These are phyloP conservation scores for Geosmithia flava DNA, from an alignment of 2,329 filamentous ascomycete species.

Conservation along the genomic window DNA sequence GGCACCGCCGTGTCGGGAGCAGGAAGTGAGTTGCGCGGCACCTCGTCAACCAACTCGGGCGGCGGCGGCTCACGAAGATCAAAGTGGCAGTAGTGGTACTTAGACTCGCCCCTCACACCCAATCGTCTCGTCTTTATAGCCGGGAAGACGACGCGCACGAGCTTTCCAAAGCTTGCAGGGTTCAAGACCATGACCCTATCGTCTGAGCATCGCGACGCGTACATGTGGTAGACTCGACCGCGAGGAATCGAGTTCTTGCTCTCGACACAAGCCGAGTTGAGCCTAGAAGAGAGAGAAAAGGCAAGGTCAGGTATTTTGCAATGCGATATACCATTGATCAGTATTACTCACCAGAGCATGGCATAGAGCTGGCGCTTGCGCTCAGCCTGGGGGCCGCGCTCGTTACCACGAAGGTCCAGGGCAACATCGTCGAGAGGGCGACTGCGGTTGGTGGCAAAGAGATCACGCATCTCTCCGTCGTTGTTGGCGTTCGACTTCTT, in stretches of 20 bases:
- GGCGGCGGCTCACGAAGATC: slow-evolving; percentile 38
- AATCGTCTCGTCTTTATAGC: slow-evolving; percentile 86
- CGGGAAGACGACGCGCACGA: slow-evolving; percentile 91
- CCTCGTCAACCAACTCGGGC: not conserved
- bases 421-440: slow-evolving; percentile 61
- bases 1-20: not conserved
- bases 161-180: slow-evolving; percentile 92
- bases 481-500: slow-evolving; percentile 61
- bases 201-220: slow-evolving; percentile 83
- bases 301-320: not conserved
- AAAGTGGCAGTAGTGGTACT: slow-evolving; percentile 86
- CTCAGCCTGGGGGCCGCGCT: slow-evolving; percentile 70
- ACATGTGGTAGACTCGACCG: slow-evolving; percentile 89
- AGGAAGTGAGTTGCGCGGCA: not conserved
- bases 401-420: slow-evolving; percentile 63
- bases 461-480: slow-evolving; percentile 66
- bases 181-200: slow-evolving; percentile 93
- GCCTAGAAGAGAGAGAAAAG: slow-evolving; percentile 33
- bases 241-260: slow-evolving; percentile 81
- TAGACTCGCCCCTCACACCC: slow-evolving; percentile 90
- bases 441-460: slow-evolving; percentile 57
- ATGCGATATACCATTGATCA: no score
- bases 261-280: slow-evolving; percentile 58
- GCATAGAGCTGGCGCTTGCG: slow-evolving; percentile 77
- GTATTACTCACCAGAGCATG: slow-evolving; percentile 73